These are phyloP conservation scores for Schizonepeta tenuifolia DNA, from an alignment of 257 asterid genomes.

Conservation along the genomic window DNA sequence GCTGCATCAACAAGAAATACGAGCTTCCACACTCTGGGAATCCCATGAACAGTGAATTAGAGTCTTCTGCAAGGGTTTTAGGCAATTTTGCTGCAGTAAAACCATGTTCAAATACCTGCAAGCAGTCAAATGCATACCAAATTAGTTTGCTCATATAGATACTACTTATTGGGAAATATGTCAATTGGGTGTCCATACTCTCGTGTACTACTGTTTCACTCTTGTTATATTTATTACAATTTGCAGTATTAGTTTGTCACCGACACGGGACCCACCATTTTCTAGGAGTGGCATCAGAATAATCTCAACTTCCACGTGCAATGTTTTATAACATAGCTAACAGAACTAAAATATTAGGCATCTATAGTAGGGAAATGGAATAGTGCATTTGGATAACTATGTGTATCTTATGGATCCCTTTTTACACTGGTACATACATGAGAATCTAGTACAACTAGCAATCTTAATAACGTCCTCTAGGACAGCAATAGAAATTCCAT, in stretches of 20 bases:
- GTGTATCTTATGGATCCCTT: constrained; percentile 17
- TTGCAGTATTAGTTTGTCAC: constrained; percentile 27
- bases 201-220: not conserved
- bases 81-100: constrained; percentile 73
- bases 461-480: constrained; percentile 23
- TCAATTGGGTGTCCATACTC: not conserved
- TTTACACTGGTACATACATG: not conserved
- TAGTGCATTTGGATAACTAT: constrained; percentile 19
- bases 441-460: constrained; percentile 6
- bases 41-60: constrained; percentile 82
- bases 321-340: constrained; percentile 17
- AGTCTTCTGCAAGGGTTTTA: constrained; percentile 68
- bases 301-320: constrained; percentile 25
- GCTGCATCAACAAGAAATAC: constrained; percentile 88
- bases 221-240: constrained; percentile 11
- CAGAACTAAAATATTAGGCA: constrained; percentile 19
- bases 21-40: constrained; percentile 95
- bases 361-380: constrained; percentile 31
- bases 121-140: constrained; percentile 26
- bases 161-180: constrained; percentile 22
- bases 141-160: constrained; percentile 25
- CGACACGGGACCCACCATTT: constrained; percentile 25
- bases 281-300: constrained; percentile 18
- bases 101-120: constrained; percentile 93
- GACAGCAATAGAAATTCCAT: constrained; percentile 25